These are phyloP conservation scores for Botrytis medusae DNA, from an alignment of 2,329 filamentous ascomycete species.

Conservation along the genomic window DNA sequence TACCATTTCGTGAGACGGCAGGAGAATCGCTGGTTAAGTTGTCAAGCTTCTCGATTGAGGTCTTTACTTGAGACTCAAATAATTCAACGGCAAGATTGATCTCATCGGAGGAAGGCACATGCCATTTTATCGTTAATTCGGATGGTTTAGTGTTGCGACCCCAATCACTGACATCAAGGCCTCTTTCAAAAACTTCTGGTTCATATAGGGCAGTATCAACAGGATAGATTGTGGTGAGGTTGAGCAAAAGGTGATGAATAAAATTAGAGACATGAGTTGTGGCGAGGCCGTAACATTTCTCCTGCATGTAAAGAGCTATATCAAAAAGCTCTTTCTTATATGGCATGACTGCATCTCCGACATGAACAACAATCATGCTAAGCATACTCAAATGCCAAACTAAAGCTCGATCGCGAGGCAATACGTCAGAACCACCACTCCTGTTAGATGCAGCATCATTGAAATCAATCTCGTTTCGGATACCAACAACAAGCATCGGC, in stretches of 20 bases:
- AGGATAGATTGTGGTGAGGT: slow-evolving; percentile 91
- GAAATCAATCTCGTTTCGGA: slow-evolving; percentile 94
- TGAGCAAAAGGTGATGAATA: slow-evolving; percentile 92
- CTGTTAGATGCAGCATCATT: slow-evolving; percentile 94
- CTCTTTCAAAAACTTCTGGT: slow-evolving; percentile 66
- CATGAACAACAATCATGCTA: slow-evolving; percentile 97
- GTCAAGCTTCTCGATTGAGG: slow-evolving; percentile 71
- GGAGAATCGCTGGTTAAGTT: slow-evolving; percentile 79
- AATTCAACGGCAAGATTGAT: slow-evolving; percentile 86
- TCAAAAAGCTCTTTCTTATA: slow-evolving; percentile 88
- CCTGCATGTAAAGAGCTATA: slow-evolving; percentile 94
- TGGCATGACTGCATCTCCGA: slow-evolving; percentile 83
- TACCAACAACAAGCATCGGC: slow-evolving; percentile 85
- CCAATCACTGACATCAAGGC: slow-evolving; percentile 80
- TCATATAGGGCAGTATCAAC: slow-evolving; percentile 88
- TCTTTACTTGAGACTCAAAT: slow-evolving; percentile 79
- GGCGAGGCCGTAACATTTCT: slow-evolving; percentile 88
- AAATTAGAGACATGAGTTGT: slow-evolving; percentile 97
- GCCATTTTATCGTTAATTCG: slow-evolving; percentile 85
- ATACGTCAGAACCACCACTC: slow-evolving; percentile 88
- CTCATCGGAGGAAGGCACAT: slow-evolving; percentile 76
- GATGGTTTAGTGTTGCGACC: slow-evolving; percentile 72
- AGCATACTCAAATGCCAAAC: slow-evolving; percentile 98
- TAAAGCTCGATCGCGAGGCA: slow-evolving; percentile 86
- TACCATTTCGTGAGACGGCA: slow-evolving; percentile 84